Evolutionary conservation across 139 green algal genomes (phyloP), one percentile per base, ranked within the genome.

Genomic region (Volvox reticuliferus): DNA sequence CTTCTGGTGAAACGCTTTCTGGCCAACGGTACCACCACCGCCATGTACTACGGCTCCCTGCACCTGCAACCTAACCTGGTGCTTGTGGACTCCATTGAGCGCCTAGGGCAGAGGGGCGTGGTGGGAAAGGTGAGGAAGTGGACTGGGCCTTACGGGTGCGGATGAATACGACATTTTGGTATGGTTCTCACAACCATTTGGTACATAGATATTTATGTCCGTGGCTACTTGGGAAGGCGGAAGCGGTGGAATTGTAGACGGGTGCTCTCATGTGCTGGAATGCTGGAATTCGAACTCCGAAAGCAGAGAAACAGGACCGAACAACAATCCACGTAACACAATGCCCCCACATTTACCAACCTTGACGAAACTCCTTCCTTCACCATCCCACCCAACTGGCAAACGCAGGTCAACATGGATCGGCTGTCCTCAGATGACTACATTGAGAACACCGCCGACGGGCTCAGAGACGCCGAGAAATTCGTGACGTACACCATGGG

Each of bases 371-470:
- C n/a, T 55, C 5, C 65, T 20, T 35, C 71, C 28, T 36, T 5
- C 71, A 30, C 71, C 1, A 18, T 79, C 18, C 71, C 71, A 73
- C 65, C 65, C 62, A 69, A 69, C 13, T n/a, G n/a, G n/a, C n/a
- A n/a, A 76, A 17, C 44, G 19, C 92, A 96, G 94, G 93, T 95
- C 16, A 94, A 91, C 82, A 95, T 96, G 93, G 93, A 97, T 82
- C 92, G 94, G 13, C 84, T 96, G 85, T 94, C 91, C 0, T 92
- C 94, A 0, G 93, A 95, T 0, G 79, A 62, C 30, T 97, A 96
- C 82, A 73, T 93, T n/a, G 94, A 98, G 69, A 32, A 33, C 20
- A 93, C 91, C 21, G 86, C 93, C n/a, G 83, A 94, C 69, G 94
- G 90, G 28, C 36, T 96, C 22, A 75, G 88, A 14, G 94, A 89